phyloP scores from a whole-genome alignment of 2,329 filamentous ascomycete genomes.

The Pseudohalonectria lignicola region DNA sequence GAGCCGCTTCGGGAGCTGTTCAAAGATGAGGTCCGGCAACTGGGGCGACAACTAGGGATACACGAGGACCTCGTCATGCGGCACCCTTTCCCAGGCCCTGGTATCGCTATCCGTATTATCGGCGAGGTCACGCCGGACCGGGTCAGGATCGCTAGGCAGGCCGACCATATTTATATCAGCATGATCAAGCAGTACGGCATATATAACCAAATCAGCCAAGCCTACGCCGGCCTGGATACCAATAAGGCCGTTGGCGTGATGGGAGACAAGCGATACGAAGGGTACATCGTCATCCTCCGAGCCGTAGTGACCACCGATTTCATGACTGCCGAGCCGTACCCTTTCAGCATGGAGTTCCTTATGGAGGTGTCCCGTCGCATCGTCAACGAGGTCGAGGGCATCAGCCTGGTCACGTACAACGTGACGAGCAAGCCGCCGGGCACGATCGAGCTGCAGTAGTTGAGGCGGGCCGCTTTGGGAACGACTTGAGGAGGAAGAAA shows the following conservation, averaged over 20 bases:
- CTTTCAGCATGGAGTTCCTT: slow-evolving; percentile 55
- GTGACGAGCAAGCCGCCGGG: slow-evolving; percentile 50
- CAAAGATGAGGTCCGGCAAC: slow-evolving; percentile 60
- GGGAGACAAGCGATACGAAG: slow-evolving; percentile 18
- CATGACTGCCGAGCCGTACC: slow-evolving; percentile 64
- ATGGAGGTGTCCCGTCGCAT: slow-evolving; percentile 56
- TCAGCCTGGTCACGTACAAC: slow-evolving; percentile 56
- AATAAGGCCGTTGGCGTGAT: slow-evolving; percentile 29
- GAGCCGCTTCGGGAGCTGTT: slow-evolving; percentile 72
- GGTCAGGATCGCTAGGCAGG: slow-evolving; percentile 67
- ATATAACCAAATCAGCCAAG: slow-evolving; percentile 52
- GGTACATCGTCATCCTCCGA: slow-evolving; percentile 25
- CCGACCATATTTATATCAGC: slow-evolving; percentile 68
- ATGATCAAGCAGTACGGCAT: slow-evolving; percentile 63
- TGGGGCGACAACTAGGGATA: slow-evolving; percentile 62
- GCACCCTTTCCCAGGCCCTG: slow-evolving; percentile 29
- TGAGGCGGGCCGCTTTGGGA: no score
- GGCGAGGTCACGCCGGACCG: slow-evolving; percentile 75
- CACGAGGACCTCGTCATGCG: slow-evolving; percentile 66
- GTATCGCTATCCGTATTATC: slow-evolving; percentile 66
- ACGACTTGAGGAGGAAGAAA: no score
- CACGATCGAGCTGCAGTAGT: slow-evolving; percentile 56
- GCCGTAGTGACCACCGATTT: slow-evolving; percentile 47
- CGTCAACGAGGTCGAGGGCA: slow-evolving; percentile 64
- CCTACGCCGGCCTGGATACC: slow-evolving; percentile 32